Percentiles rank a stretch among this genome's conserved stretches.
These are phyloP conservation scores for Puccinellia tenuiflora DNA, from an alignment of 176 grass and related monocot genomes.

Conservation along the genomic window DNA sequence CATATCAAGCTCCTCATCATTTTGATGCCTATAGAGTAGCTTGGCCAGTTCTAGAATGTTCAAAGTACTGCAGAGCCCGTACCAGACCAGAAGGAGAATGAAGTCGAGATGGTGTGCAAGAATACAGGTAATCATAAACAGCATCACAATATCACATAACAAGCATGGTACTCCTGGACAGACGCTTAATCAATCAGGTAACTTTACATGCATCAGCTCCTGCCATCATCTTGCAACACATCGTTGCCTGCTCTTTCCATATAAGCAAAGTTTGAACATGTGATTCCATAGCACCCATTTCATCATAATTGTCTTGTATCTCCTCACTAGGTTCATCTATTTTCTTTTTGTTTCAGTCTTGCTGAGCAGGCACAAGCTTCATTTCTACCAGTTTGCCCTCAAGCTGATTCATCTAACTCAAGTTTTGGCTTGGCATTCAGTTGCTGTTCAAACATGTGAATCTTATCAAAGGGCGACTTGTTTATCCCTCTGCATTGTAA, in stretches of 20 bases:
- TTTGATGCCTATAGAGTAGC: slow-evolving; percentile 29
- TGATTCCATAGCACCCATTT: slow-evolving; percentile 31
- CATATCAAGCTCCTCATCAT: slow-evolving; percentile 53
- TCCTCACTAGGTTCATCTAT: slow-evolving; percentile 32
- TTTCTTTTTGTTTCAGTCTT: slow-evolving; percentile 20
- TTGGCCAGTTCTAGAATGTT: neutral
- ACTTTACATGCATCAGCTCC: slow-evolving; percentile 27
- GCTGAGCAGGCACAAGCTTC: slow-evolving; percentile 30
- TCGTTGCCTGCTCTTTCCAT: slow-evolving; percentile 46
- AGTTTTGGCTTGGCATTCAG: slow-evolving; percentile 56
- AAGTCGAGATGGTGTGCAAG: neutral
- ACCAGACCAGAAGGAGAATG: neutral
- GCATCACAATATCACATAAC: neutral
- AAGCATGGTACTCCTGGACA: neutral
- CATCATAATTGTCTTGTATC: slow-evolving; percentile 46
- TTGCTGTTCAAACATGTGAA: slow-evolving; percentile 39
- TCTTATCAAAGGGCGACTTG: slow-evolving; percentile 27
- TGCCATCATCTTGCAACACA: slow-evolving; percentile 47
- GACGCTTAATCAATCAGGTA: neutral
- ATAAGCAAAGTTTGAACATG: slow-evolving; percentile 35
- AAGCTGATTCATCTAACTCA: slow-evolving; percentile 41
- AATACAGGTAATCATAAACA: neutral
- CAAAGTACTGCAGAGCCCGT: neutral
- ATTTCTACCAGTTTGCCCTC: slow-evolving; percentile 35
- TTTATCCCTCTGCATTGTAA: slow-evolving; percentile 37